These are phyloP conservation scores for Quercus engelmannii DNA, from an alignment of 306 rosid species.

Conservation along the genomic window DNA sequence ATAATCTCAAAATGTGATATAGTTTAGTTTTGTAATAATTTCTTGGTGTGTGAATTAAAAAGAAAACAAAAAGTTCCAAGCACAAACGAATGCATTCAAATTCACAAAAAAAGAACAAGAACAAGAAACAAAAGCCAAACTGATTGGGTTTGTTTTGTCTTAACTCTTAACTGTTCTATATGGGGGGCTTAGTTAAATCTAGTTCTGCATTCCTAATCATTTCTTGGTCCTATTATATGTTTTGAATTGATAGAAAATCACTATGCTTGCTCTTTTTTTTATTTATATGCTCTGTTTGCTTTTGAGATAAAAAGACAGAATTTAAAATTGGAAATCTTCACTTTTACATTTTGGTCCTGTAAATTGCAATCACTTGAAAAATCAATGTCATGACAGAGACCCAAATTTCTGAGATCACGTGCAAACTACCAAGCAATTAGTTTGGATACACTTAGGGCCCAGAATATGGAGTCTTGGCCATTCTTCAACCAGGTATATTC, in stretches of 20 bases:
- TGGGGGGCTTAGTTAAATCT: background rate
- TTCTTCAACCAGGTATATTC: constrained; percentile 85
- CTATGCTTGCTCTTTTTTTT: background rate
- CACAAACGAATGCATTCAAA: background rate
- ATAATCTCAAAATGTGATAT: background rate
- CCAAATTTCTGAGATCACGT: constrained; percentile 73
- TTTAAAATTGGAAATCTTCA: background rate
- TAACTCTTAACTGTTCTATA: background rate
- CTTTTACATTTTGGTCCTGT: background rate
- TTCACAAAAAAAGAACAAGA: background rate
- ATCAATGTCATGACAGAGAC: constrained; percentile 49
- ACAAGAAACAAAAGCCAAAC: background rate
- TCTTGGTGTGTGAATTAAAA: too few relatives aligned
- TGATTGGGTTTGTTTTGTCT: background rate
- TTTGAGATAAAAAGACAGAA: background rate
- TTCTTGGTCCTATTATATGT: background rate
- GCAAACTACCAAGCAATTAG: constrained; percentile 83
- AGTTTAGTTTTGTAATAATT: background rate
- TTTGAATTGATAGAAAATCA: background rate
- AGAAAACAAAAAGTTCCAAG: background rate
- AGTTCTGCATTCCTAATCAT: background rate
- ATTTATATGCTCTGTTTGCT: background rate
- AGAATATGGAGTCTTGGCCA: constrained; percentile 91
- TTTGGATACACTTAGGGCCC: constrained; percentile 80
- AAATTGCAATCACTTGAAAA: background rate